Evolutionary conservation across 352 stramenopile genomes (phyloP).

Genomic region (Saprolegnia diclina): DNA sequence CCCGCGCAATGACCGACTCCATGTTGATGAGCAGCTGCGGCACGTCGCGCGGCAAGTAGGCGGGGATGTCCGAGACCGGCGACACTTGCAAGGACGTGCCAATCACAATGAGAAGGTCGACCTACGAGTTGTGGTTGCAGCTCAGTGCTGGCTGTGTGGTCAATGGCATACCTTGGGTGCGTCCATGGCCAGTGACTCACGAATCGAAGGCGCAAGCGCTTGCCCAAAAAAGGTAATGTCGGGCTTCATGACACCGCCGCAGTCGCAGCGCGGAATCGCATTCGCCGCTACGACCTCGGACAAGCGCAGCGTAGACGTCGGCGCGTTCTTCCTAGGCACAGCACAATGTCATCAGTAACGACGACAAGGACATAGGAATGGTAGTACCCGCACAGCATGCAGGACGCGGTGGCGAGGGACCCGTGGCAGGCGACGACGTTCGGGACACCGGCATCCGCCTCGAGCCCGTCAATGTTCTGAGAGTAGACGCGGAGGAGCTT

Average conservation of each 20-base stretch:
- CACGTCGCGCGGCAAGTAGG: slow-evolving; percentile 72
- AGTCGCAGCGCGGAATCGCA: slow-evolving; percentile 75
- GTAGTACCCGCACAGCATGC: slow-evolving; percentile 75
- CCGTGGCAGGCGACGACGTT: slow-evolving; percentile 93
- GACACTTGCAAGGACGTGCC: slow-evolving; percentile 96
- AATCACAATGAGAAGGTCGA: slow-evolving; percentile 96
- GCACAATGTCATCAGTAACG: neutral
- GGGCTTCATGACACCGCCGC: slow-evolving; percentile 93
- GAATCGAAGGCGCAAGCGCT: slow-evolving; percentile 85
- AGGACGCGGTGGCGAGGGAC: slow-evolving; percentile 85
- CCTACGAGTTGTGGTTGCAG: slow-evolving; percentile 36
- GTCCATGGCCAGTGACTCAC: slow-evolving; percentile 66
- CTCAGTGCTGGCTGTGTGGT: slow-evolving; percentile 2
- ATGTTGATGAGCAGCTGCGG: slow-evolving; percentile 89
- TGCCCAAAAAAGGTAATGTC: slow-evolving; percentile 98
- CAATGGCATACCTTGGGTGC: neutral
- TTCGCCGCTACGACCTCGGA: slow-evolving; percentile 63
- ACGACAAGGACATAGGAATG: neutral
- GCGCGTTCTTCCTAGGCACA: slow-evolving; percentile 34
- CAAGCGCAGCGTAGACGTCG: slow-evolving; percentile 44
- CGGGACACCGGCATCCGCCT: slow-evolving; percentile 87
- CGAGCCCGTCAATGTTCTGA: slow-evolving; percentile 98
- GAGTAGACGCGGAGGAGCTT: slow-evolving; percentile 93
- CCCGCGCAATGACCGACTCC: slow-evolving; percentile 56
- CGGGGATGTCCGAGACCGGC: slow-evolving; percentile 89